Base-by-base conservation (phyloP, 352 stramenopile species). In the Phytophthora vignae region DNA sequence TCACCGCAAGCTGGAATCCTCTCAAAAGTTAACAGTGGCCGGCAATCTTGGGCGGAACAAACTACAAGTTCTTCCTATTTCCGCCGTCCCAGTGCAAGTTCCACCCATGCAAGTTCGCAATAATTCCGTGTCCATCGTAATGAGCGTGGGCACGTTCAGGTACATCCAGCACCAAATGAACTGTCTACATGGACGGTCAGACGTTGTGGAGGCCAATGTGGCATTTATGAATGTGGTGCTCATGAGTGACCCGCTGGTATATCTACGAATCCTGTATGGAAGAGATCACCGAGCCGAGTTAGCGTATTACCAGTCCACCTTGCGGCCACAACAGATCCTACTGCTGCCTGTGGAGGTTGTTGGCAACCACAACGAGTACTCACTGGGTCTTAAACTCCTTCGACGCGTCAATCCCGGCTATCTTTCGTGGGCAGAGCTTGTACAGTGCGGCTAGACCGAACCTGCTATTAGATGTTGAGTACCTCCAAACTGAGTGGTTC, bases 161-260 rank as follows among this genome's bases (percentile, higher is more conserved):
- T 71, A 55, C 10, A 80, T 77, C 19, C 69, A 80, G 53, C 57
- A 75, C 36, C 60, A 77, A 21, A 67, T 80, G 50, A 65, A 77
- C 31, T 67, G 65, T 42, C 42, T 80, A 0, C 64, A 80, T 56
- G 38, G 54, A 11, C 72, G 72, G 0, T 56, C 46, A 6, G 15
- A 69, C 14, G 55, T 55, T 11, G 63, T 78, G 14, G 66, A 77
- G n/a, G 64, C 65, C 0, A 77, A 76, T 22, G 60, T 79, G 14
- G 70, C 76, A 4, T 78, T 82, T 49, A 82, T 84, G 67, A 84
- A 81, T 21, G 63, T 73, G 4, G 65, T 82, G 1, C 21, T 77
- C 3, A 78, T 85, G 78, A 82, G 74, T 33, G 74, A 82, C 19
- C 74, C 78, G 8, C 42, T 82, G 2, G 74, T 81, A 27, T 81